Conservation (phyloP, 345 rosid species). For the Theobroma cacao region DNA sequence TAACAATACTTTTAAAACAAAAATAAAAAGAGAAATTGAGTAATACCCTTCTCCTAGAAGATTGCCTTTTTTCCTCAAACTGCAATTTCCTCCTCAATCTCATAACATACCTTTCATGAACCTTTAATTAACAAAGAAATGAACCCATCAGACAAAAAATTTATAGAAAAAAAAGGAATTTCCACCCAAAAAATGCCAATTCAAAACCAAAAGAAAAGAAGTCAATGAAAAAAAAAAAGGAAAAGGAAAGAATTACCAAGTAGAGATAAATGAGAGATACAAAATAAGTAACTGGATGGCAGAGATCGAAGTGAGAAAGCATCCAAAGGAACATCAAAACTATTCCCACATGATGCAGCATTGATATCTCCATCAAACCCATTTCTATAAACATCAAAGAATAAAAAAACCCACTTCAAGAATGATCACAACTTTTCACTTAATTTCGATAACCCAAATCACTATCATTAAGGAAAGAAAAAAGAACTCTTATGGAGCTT, state of each 20-base stretch:
- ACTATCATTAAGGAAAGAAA: background rate
- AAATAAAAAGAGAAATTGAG: background rate
- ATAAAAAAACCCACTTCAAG: background rate
- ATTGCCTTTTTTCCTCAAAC: conserved; percentile 62
- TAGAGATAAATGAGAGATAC: conserved; percentile 63
- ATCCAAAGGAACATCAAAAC: conserved; percentile 63
- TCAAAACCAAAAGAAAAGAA: background rate
- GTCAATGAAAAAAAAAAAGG: background rate
- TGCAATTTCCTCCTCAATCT: conserved; percentile 59
- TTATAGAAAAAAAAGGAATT: background rate
- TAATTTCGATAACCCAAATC: background rate
- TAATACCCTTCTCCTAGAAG: conserved; percentile 70
- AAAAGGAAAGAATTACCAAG: conserved; percentile 41
- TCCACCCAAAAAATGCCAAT: background rate
- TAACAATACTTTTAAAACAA: background rate
- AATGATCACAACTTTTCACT: background rate
- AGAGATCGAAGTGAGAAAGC: conserved; percentile 52
- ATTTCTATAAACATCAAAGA: background rate
- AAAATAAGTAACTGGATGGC: conserved; percentile 54
- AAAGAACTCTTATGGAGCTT: background rate
- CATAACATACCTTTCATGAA: conserved; percentile 65
- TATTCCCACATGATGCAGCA: conserved; percentile 73
- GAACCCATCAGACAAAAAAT: conserved; percentile 1
- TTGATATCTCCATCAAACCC: conserved; percentile 43
- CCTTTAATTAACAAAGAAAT: conserved; percentile 34